Percentiles rank a stretch among this genome's conserved stretches.
Evolutionary conservation across 2,329 filamentous ascomycete species (phyloP).

Genomic region (Stemphylium lycopersici): DNA sequence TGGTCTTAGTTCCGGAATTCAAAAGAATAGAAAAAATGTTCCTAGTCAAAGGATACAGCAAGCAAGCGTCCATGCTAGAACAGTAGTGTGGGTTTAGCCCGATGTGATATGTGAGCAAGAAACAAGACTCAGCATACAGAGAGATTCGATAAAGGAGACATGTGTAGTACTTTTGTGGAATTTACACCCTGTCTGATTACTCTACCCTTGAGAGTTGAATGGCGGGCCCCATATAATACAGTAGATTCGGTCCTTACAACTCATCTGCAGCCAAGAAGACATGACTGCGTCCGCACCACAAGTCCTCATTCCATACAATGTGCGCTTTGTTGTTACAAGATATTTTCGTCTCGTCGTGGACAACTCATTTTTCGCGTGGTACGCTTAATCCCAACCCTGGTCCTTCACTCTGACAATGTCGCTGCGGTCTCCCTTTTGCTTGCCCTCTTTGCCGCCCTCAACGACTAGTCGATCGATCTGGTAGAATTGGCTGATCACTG

Average conservation of each 20-base stretch:
- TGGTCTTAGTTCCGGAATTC: no score
- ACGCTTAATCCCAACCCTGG: slow-evolving; percentile 44
- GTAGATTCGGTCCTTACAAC: neutral
- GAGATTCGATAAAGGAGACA: no score
- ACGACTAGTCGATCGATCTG: slow-evolving; percentile 90
- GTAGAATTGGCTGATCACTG: slow-evolving; percentile 92
- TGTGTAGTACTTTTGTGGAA: neutral
- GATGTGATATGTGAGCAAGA: no score
- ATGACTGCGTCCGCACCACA: neutral
- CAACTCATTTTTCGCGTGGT: neutral
- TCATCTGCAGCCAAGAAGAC: neutral
- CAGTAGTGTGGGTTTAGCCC: no score
- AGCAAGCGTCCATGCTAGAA: no score
- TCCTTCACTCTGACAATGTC: slow-evolving; percentile 79
- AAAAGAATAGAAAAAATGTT: no score
- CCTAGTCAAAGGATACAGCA: no score
- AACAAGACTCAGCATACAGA: no score
- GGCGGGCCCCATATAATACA: slow-evolving; percentile 10
- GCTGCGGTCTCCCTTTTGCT: slow-evolving; percentile 70
- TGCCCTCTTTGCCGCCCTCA: slow-evolving; percentile 81
- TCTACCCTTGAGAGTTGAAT: slow-evolving; percentile 1
- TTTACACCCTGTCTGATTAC: neutral
- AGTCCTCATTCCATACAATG: neutral
- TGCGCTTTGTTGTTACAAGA: slow-evolving; percentile 12
- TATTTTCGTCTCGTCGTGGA: slow-evolving; percentile 13